Evolutionary conservation across 2,329 filamentous ascomycete species (phyloP).

Genomic region (Biscogniauxia marginata): DNA sequence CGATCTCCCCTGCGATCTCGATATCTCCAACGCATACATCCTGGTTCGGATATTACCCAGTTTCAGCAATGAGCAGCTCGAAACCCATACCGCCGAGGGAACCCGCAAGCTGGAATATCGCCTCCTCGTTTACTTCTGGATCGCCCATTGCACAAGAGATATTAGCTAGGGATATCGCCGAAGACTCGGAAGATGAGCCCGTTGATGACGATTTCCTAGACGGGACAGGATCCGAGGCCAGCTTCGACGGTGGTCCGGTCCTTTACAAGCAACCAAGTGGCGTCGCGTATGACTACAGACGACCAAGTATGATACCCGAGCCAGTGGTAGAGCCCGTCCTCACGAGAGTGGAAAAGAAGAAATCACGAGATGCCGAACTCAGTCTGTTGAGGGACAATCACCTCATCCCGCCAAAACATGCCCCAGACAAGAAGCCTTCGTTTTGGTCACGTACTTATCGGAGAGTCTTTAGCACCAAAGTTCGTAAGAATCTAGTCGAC

Average conservation of each 20-base stretch:
- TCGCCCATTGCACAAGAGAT: conserved; percentile 67
- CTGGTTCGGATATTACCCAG: background rate
- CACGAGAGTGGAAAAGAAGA: conserved; percentile 54
- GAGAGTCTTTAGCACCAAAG: conserved; percentile 55
- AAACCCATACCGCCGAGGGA: conserved; percentile 24
- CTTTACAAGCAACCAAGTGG: conserved; percentile 76
- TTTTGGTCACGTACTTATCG: conserved; percentile 41
- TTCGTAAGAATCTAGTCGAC: conserved; percentile 39
- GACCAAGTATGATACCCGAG: conserved; percentile 66
- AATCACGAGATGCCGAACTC: conserved; percentile 56
- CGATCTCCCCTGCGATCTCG: background rate
- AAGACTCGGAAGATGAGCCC: conserved; percentile 57
- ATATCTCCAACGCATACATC: background rate
- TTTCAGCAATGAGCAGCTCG: conserved; percentile 21
- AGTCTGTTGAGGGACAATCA: conserved; percentile 65
- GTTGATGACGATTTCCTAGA: conserved; percentile 32
- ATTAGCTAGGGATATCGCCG: conserved; percentile 65
- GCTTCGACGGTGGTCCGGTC: conserved; percentile 43
- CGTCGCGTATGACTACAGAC: conserved; percentile 68
- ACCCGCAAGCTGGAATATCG: conserved; percentile 29
- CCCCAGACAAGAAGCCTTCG: conserved; percentile 33
- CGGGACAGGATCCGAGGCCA: conserved; percentile 32
- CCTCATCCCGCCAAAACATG: conserved; percentile 61
- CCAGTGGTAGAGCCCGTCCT: conserved; percentile 45
- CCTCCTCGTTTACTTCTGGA: conserved; percentile 53